A percentile compares a stretch with the other conserved stretches of the same genome.
These are phyloP conservation scores for Solanum pinnatisectum DNA, from an alignment of 257 asterid species.

Conservation along the genomic window DNA sequence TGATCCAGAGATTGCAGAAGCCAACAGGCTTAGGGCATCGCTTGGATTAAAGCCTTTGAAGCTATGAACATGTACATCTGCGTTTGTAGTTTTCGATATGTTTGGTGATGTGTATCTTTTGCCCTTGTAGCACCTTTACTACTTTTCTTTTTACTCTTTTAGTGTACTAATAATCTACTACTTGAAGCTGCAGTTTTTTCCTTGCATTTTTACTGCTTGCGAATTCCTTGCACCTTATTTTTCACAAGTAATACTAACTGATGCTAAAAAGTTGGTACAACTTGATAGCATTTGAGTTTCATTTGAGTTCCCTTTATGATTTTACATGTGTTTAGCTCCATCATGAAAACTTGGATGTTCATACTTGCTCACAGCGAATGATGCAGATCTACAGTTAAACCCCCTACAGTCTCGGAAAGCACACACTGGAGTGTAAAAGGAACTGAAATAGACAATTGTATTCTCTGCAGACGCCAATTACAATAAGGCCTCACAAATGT, in stretches of 20 bases:
- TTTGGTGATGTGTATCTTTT: not conserved
- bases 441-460: not conserved
- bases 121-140: not conserved
- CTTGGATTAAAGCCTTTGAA: conserved; percentile 86
- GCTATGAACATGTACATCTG: not conserved
- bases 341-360: not conserved
- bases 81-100: not conserved
- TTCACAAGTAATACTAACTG: not conserved
- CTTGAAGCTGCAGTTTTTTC: not conserved
- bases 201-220: not conserved
- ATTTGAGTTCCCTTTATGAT: not conserved
- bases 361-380: not conserved
- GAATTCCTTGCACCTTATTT: not conserved
- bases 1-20: conserved; percentile 95
- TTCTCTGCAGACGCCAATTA: not conserved
- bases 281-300: not conserved
- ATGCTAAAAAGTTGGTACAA: not conserved
- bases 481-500: not conserved
- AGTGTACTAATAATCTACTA: not conserved
- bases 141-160: not conserved
- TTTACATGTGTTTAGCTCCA: not conserved
- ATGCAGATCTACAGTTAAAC: not conserved
- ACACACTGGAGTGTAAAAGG: not conserved
- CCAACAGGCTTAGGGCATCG: conserved; percentile 68
- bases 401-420: not conserved